These are phyloP conservation scores for Eucalyptus caleyi DNA, from an alignment of 345 rosid species.

Conservation along the genomic window DNA sequence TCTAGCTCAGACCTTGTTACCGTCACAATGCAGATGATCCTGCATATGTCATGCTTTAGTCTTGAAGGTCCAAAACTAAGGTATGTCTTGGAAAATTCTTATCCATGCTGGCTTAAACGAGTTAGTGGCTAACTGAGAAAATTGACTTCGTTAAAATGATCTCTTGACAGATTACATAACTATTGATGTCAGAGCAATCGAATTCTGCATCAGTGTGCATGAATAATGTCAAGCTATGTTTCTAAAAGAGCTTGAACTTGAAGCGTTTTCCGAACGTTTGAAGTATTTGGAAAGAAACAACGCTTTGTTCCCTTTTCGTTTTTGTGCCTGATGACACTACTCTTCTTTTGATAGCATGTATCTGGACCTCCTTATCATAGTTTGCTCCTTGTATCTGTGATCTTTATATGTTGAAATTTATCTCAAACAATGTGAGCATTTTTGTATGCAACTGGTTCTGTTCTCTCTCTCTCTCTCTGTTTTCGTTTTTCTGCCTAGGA, in stretches of 20 bases:
- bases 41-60: neutral
- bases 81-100: neutral
- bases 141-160: too few relatives aligned
- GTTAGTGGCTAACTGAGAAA: too few relatives aligned
- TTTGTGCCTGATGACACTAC: neutral
- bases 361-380: neutral
- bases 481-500: too few relatives aligned
- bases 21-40: neutral
- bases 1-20: neutral
- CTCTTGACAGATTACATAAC: too few relatives aligned
- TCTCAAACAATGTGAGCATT: neutral
- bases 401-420: too few relatives aligned
- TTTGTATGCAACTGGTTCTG: neutral
- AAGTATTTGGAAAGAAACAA: too few relatives aligned
- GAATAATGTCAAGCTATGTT: neutral
- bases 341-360: neutral
- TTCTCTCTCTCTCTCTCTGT: too few relatives aligned
- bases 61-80: neutral
- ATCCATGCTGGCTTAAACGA: neutral
- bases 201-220: too few relatives aligned
- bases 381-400: neutral
- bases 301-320: accelerated
- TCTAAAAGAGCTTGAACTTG: neutral
- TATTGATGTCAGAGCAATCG: too few relatives aligned
- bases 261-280: neutral